Base-by-base conservation (phyloP, 1,284 basidiomycete genomes). In the Naganishia sp. region DNA sequence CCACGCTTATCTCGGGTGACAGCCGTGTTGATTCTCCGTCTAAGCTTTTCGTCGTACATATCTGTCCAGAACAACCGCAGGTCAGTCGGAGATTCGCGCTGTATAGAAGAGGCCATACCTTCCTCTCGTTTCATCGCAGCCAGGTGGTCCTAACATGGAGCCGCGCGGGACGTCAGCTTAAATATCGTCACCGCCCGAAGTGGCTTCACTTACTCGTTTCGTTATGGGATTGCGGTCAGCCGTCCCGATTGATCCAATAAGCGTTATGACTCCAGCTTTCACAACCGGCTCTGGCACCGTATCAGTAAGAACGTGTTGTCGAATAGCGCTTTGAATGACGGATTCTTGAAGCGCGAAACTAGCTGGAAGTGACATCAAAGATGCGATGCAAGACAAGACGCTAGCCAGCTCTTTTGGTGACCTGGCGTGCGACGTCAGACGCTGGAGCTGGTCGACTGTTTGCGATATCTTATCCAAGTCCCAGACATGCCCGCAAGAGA, bases 401-500 rank as follows among this genome's bases (percentile, higher is more conserved):
- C 32, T 11, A 23, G 58, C 53, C 9, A 56, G 35, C 17, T 66
- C 65, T 4, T 32, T 23, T 21, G 54, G 51, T 9, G 52, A 52
- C 28, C 28, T 28, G 9, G 49, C 32, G 46, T 66, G 39, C 7
- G 57, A 32, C 2, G 28, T 31, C 25, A 68, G 17, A 6, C 57
- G 50, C 13, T 46, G 45, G 28, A 66, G 51, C 42, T 65, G 42
- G 1, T 28, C 15, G 15, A 66, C 43, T 3, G 60, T 60, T 13
- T 46, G 39, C 1, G 41, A 41, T 4, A 68, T 51, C 1, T 25
- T 49, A 17, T 58, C 25, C 1, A 35, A n/a, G 13, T 66, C 50
- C 67, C 67, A 68, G 13, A 63, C 54, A 25, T 68, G 67, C 18
- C 64, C 54, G 49, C 64, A 66, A 31, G 62, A 53, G 23, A 47